These are phyloP conservation scores for Nicotiana paniculata DNA, from an alignment of 257 asterid genomes.

Conservation along the genomic window DNA sequence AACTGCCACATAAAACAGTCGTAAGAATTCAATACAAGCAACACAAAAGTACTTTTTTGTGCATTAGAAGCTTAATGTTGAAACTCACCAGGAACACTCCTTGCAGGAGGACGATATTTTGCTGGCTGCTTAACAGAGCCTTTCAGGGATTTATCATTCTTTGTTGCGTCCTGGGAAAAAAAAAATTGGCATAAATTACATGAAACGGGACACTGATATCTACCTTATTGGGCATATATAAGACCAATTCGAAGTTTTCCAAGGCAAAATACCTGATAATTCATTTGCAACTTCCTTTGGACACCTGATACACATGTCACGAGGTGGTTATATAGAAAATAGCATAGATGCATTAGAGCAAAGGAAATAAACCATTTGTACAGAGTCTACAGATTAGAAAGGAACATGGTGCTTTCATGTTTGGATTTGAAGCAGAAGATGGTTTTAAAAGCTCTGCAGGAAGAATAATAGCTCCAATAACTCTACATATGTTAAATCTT, in stretches of 20 bases:
- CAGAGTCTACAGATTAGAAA: neutral
- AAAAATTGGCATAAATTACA: neutral
- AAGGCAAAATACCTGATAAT: slow-evolving; percentile 35
- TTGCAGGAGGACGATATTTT: slow-evolving; percentile 64
- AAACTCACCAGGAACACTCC: slow-evolving; percentile 49
- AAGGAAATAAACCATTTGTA: neutral
- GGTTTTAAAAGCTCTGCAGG: neutral
- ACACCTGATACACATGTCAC: slow-evolving; percentile 32
- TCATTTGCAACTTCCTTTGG: slow-evolving; percentile 80
- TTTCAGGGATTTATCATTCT: slow-evolving; percentile 41
- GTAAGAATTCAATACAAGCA: neutral
- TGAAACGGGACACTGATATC: neutral
- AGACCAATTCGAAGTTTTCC: neutral
- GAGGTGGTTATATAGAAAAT: neutral
- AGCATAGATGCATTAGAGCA: neutral
- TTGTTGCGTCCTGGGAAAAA: slow-evolving; percentile 31
- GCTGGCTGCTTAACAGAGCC: slow-evolving; percentile 55
- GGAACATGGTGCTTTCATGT: neutral
- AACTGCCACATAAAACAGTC: slow-evolving; percentile 13
- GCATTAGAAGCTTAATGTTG: neutral
- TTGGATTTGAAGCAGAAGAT: neutral
- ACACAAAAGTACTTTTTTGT: neutral
- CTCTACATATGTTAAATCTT: neutral
- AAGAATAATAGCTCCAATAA: neutral
- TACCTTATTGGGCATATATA: neutral